Evolutionary conservation across 768 basidiomycete species (phyloP).

Genomic region (Cubamyces sp.): DNA sequence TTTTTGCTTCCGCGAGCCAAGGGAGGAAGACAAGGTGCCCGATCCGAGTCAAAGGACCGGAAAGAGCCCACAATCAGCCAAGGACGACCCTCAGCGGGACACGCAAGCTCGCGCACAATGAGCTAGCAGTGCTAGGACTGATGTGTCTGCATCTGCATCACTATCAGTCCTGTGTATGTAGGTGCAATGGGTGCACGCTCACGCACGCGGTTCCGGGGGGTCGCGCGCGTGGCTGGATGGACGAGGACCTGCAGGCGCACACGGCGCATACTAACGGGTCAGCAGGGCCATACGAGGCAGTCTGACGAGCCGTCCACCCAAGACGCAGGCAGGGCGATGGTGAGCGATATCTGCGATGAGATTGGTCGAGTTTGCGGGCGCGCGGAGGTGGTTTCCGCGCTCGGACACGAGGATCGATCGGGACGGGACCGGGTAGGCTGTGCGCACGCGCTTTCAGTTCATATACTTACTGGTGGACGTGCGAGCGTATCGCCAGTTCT

Average conservation of each 20-base stretch:
- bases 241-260: background rate
- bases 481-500: conserved; percentile 12
- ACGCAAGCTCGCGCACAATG: too few species aligned
- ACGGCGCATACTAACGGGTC: background rate
- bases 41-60: too few species aligned
- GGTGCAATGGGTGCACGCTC: background rate
- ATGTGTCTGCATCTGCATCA: background rate
- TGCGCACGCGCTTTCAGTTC: background rate
- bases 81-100: too few species aligned
- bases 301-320: background rate
- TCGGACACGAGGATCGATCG: conserved; percentile 24
- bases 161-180: too few species aligned
- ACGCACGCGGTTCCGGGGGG: background rate
- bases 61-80: too few species aligned
- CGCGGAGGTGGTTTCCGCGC: background rate
- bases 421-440: conserved; percentile 2
- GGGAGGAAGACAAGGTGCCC: background rate
- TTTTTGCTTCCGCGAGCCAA: background rate
- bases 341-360: background rate
- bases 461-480: background rate
- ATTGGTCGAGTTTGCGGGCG: conserved; percentile 10
- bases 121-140: too few species aligned
- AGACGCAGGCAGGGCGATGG: background rate
- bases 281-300: too few species aligned
- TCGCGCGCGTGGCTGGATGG: background rate